Conservation (phyloP, 345 rosid species). For the Lumnitzera racemosa region DNA sequence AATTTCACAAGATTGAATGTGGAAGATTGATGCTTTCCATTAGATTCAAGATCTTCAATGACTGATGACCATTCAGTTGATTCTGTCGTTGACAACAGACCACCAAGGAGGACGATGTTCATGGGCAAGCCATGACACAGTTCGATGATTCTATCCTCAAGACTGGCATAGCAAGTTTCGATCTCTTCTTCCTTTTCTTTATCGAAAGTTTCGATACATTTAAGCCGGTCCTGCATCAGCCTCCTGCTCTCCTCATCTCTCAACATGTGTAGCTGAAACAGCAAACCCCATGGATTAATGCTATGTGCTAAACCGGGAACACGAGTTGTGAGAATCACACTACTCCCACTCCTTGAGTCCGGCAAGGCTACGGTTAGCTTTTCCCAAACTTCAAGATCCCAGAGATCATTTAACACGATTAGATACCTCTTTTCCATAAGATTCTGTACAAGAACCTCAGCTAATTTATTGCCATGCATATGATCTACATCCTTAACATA, state of each 20-base stretch:
- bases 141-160: neutral
- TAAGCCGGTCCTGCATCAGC: constrained; percentile 1
- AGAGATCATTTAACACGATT: neutral
- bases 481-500: constrained; percentile 5
- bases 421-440: constrained; percentile 5
- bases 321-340: neutral
- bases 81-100: neutral
- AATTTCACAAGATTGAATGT: neutral
- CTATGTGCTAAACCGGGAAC: neutral
- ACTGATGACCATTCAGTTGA: neutral
- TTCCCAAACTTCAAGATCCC: neutral
- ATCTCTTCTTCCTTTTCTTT: neutral
- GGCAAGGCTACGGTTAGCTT: neutral
- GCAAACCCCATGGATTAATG: neutral
- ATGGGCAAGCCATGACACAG: neutral
- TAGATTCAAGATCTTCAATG: neutral
- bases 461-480: neutral
- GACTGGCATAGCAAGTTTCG: no score
- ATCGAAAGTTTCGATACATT: neutral
- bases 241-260: neutral
- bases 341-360: neutral
- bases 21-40: neutral
- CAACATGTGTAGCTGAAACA: neutral
- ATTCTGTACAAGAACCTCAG: neutral
- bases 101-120: neutral